Evolutionary conservation across 306 rosid genomes (phyloP), one percentile per base, ranked within the genome.

Genomic region (Dicorynia guianensis): DNA sequence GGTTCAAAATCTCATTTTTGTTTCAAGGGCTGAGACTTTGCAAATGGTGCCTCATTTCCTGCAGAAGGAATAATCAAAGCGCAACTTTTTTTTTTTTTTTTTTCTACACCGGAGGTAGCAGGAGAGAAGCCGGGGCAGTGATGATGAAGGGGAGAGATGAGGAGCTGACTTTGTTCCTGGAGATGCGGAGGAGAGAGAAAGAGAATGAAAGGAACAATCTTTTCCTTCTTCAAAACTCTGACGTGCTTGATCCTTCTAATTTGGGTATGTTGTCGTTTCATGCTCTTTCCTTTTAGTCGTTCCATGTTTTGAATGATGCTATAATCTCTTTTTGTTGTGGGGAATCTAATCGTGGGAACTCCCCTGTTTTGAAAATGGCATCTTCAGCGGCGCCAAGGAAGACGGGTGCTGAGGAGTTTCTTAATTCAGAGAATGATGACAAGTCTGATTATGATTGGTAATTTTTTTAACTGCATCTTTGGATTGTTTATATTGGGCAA

Each of bases 401-500:
- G 86, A 79, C 67, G 47, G 86, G 87, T 14, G 76, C 78, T 55
- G 95, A 90, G 63, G 97, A 89, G 72, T 86, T 95, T 65, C 79
- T 92, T 85, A 86, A 90, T 79, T 89, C 97, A 40, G 99, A 90
- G 86, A 95, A 92, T 78, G 97, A 92, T 78, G 97, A 90, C 39
- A 95, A 92, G 79, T 90, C 99, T 76, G 99, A 92, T 67, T 90
- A 89, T 71, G 96, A 95, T 60, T 90, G 99, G 99, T 95, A 83
- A 80, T 73, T 70, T 75, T 56, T 35, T 25, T 1, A 57, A 17
- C 63, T 76, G 42, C 9, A 52, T 55, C 71, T 79, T 70, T 75
- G 56, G 10, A 19, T 76, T 75, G 30, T 25, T 25, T 25, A 25
- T 25, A 75, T 5, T 71, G 48, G 44, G 57, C 20, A 39, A 17